Conservation (phyloP, 2,329 filamentous ascomycete genomes). For the Emergomyces orientalis region DNA sequence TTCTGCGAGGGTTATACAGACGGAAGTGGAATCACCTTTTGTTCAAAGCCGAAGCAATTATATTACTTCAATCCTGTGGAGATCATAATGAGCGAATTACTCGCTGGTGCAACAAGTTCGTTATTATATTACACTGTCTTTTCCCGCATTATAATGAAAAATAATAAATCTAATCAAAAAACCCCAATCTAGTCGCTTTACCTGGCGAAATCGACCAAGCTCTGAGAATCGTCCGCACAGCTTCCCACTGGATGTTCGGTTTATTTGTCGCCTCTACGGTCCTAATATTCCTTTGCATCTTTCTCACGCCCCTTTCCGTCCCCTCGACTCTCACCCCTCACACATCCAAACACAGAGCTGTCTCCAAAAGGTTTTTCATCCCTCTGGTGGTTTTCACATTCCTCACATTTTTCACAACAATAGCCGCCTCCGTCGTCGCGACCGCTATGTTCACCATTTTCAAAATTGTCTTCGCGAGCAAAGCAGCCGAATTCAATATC, state of each 20-base stretch:
- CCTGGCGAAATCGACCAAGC: conserved; percentile 64
- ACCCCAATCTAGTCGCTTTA: conserved; percentile 51
- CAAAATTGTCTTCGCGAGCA: conserved; percentile 60
- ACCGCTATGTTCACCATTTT: conserved; percentile 80
- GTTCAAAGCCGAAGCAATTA: conserved; percentile 58
- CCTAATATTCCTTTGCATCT: conserved; percentile 63
- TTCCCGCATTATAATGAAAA: neutral
- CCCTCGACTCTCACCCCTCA: conserved; percentile 32
- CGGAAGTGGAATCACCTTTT: conserved; percentile 58
- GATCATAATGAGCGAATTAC: conserved; percentile 68
- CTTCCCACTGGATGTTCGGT: conserved; percentile 79
- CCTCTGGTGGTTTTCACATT: conserved; percentile 60
- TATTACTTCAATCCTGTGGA: conserved; percentile 91
- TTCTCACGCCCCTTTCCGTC: conserved; percentile 49
- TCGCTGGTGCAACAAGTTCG: conserved; percentile 67
- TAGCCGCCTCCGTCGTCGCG: conserved; percentile 62
- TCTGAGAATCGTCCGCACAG: conserved; percentile 62
- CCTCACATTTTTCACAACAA: conserved; percentile 56
- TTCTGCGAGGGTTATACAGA: conserved; percentile 80
- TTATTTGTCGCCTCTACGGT: conserved; percentile 67
- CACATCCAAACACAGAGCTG: conserved; percentile 15
- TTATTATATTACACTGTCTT: conserved; percentile 5
- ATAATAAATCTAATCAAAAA: neutral
- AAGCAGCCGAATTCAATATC: conserved; percentile 67
- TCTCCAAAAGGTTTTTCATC: conserved; percentile 39